Evolutionary conservation across 495 filamentous ascomycete species (phyloP).

Genomic region (Wilcoxina mikolae): DNA sequence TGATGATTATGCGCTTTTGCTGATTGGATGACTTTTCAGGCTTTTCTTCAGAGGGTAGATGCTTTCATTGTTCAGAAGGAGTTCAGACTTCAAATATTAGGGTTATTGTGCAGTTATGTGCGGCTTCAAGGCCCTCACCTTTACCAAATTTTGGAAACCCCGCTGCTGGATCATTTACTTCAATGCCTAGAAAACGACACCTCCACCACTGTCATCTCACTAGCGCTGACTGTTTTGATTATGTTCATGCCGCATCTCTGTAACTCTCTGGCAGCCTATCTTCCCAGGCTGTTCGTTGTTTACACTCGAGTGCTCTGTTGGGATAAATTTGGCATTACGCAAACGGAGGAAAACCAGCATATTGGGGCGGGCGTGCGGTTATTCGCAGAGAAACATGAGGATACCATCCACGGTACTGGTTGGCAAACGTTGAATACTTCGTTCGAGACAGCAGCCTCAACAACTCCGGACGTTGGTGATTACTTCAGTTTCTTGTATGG

Average conservation of each 20-base stretch:
- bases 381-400: conserved; percentile 6
- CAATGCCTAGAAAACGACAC: conserved; percentile 57
- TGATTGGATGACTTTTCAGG: conserved; percentile 32
- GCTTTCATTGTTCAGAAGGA: conserved; percentile 44
- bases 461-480: conserved; percentile 54
- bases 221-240: conserved; percentile 50
- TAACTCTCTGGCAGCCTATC: conserved; percentile 43
- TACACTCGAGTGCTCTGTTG: conserved; percentile 61
- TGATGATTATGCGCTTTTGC: neutral
- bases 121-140: conserved; percentile 55
- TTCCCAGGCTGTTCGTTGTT: conserved; percentile 58
- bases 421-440: conserved; percentile 49
- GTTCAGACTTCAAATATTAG: conserved; percentile 42
- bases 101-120: conserved; percentile 49
- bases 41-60: conserved; percentile 46
- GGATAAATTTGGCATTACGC: conserved; percentile 38
- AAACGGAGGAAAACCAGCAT: conserved; percentile 24
- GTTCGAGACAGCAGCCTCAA: conserved; percentile 41
- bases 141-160: conserved; percentile 50
- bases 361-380: conserved; percentile 21
- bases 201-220: conserved; percentile 49
- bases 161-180: conserved; percentile 49
- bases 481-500: conserved; percentile 70
- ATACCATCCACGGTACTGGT: neutral
- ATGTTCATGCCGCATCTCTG: conserved; percentile 68